phyloP scores from a whole-genome alignment of 2,329 filamentous ascomycete genomes.

The Esteya vermicola region DNA sequence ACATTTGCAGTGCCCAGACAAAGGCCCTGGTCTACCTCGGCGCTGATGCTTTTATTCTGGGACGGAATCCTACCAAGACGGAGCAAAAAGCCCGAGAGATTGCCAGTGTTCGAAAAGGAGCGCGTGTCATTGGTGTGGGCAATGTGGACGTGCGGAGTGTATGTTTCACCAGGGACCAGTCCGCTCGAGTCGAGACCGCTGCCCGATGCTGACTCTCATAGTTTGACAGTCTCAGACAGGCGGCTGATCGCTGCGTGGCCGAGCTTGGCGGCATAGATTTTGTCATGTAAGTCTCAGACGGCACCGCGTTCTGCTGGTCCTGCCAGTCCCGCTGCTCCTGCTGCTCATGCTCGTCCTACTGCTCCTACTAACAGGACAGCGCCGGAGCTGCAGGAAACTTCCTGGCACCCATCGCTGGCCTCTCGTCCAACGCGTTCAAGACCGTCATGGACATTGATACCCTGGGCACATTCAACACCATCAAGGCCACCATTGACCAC shows the following conservation, averaged over 20 bases:
- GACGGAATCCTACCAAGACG: conserved; percentile 80
- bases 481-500: conserved; percentile 80
- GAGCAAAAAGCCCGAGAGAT: conserved; percentile 69
- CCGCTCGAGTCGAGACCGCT: background rate
- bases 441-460: conserved; percentile 94
- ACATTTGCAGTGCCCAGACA: conserved; percentile 90
- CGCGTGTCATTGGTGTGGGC: conserved; percentile 78
- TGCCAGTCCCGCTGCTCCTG: background rate
- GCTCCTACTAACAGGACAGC: conserved; percentile 27
- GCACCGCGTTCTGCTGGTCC: too few species aligned
- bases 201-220: conserved; percentile 13
- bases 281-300: conserved; percentile 66
- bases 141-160: conserved; percentile 64
- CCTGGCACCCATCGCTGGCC: conserved; percentile 66
- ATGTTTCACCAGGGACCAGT: conserved; percentile 13
- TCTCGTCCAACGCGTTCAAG: conserved; percentile 85
- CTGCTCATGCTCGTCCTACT: background rate
- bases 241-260: conserved; percentile 64
- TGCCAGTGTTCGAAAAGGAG: conserved; percentile 59
- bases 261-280: conserved; percentile 85
- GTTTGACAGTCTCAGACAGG: conserved; percentile 51
- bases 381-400: conserved; percentile 96
- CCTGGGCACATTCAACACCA: conserved; percentile 82
- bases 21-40: conserved; percentile 82
- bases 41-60: conserved; percentile 86